A percentile compares a stretch with the other conserved stretches of the same genome.
These are phyloP conservation scores for Mycena latifolia DNA, from an alignment of 768 basidiomycete species.

Conservation along the genomic window DNA sequence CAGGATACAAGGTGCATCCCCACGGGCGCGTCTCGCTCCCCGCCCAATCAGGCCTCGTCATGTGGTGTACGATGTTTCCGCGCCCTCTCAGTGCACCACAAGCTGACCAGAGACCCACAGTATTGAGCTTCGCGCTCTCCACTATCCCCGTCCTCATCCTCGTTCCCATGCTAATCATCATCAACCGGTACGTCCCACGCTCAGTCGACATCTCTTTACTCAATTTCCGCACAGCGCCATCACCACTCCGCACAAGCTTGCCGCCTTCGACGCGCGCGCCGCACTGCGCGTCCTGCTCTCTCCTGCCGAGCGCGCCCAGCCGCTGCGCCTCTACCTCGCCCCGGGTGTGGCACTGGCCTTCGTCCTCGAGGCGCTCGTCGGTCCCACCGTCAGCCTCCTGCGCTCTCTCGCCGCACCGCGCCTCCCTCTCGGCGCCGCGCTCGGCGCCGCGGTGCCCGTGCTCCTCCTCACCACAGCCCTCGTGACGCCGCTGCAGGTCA, in stretches of 20 bases:
- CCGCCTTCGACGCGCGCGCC: too few relatives aligned
- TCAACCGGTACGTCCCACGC: neutral
- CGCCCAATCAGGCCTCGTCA: too few relatives aligned
- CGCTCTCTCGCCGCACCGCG: neutral
- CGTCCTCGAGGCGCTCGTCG: conserved; percentile 13
- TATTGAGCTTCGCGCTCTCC: too few relatives aligned
- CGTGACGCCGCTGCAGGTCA: conserved; percentile 28
- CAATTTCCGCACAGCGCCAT: conserved; percentile 17
- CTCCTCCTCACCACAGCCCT: conserved; percentile 13
- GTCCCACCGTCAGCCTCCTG: neutral
- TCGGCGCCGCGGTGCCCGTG: conserved; percentile 1
- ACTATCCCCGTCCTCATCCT: too few relatives aligned
- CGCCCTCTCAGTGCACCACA: too few relatives aligned
- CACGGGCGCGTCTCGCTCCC: too few relatives aligned
- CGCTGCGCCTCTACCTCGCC: conserved; percentile 24
- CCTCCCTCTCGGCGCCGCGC: neutral
- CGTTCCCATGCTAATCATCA: too few relatives aligned
- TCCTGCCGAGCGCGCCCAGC: conserved; percentile 25
- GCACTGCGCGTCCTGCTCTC: conserved; percentile 29
- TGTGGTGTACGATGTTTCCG: too few relatives aligned
- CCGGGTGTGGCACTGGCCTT: conserved; percentile 26
- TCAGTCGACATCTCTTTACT: neutral
- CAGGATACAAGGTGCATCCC: too few relatives aligned
- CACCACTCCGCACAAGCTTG: conserved; percentile 23
- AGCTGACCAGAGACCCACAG: too few relatives aligned